phyloP scores from a whole-genome alignment of 345 rosid genomes.

The Eucalyptus paniculata region DNA sequence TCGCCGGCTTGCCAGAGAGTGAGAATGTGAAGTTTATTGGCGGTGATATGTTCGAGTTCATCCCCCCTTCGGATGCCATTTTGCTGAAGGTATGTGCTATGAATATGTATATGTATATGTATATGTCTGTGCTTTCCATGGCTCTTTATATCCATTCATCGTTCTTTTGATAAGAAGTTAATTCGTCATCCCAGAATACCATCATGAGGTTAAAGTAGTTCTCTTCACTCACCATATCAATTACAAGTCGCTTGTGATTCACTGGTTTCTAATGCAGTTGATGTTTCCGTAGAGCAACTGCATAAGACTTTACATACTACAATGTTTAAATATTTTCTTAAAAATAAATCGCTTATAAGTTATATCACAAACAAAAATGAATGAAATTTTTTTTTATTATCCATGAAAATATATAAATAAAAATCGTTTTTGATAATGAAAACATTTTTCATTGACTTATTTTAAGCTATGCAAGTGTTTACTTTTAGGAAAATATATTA shows the following conservation, averaged over 20 bases:
- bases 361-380: neutral
- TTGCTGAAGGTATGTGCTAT: conserved; percentile 18
- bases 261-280: neutral
- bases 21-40: conserved; percentile 18
- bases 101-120: too few species aligned
- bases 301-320: neutral
- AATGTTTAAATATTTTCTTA: neutral
- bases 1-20: neutral
- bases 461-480: fast-evolving
- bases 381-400: neutral
- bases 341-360: neutral
- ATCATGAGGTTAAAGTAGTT: neutral
- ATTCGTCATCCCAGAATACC: neutral
- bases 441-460: neutral
- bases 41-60: conserved; percentile 25
- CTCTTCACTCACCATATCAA: neutral
- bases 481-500: neutral
- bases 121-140: too few species aligned
- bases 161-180: neutral
- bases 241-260: neutral
- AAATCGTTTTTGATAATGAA: neutral
- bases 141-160: too few species aligned
- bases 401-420: fast-evolving
- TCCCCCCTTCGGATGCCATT: conserved; percentile 30
- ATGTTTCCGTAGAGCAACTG: neutral